These are phyloP conservation scores for Albizia julibrissin DNA, from an alignment of 306 rosid species.

Conservation along the genomic window DNA sequence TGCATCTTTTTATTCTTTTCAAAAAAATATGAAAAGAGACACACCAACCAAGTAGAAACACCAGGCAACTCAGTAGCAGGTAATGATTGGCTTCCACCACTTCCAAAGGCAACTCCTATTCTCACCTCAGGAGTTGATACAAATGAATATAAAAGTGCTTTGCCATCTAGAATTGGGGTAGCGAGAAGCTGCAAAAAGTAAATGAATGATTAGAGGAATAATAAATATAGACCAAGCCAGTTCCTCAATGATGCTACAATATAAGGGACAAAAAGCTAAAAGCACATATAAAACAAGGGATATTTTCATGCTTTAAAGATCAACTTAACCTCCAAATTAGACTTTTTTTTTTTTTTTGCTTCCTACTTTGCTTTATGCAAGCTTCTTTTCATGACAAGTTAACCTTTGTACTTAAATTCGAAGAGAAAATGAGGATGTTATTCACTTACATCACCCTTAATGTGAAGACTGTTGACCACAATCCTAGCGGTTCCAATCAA, in stretches of 20 bases:
- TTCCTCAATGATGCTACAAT: slow-evolving; percentile 18
- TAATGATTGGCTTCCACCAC: slow-evolving; percentile 93
- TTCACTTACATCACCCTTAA: slow-evolving; percentile 91
- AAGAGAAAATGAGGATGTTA: slow-evolving; percentile 22
- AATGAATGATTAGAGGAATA: slow-evolving; percentile 26
- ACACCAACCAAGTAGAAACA: slow-evolving; percentile 94
- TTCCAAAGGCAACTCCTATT: slow-evolving; percentile 94
- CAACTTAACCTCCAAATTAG: slow-evolving; percentile 19
- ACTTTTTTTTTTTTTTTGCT: background rate
- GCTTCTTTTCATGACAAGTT: background rate
- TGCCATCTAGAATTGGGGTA: slow-evolving; percentile 84
- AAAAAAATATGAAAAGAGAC: slow-evolving; percentile 26
- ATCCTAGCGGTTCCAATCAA: slow-evolving; percentile 91
- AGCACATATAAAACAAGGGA: background rate
- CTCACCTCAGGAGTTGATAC: slow-evolving; percentile 85
- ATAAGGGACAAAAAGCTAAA: background rate
- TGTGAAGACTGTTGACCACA: slow-evolving; percentile 89
- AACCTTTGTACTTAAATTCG: background rate
- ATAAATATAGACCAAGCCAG: slow-evolving; percentile 14
- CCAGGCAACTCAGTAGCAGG: slow-evolving; percentile 97
- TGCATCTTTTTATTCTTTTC: slow-evolving; percentile 9
- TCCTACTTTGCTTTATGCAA: slow-evolving; percentile 11
- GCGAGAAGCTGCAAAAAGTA: slow-evolving; percentile 67
- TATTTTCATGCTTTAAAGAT: slow-evolving; percentile 20
- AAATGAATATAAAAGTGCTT: slow-evolving; percentile 79